A percentile compares a stretch with the other conserved stretches of the same genome.
phyloP scores from a whole-genome alignment of 2,329 filamentous ascomycete genomes.

The Colletotrichum sp. region DNA sequence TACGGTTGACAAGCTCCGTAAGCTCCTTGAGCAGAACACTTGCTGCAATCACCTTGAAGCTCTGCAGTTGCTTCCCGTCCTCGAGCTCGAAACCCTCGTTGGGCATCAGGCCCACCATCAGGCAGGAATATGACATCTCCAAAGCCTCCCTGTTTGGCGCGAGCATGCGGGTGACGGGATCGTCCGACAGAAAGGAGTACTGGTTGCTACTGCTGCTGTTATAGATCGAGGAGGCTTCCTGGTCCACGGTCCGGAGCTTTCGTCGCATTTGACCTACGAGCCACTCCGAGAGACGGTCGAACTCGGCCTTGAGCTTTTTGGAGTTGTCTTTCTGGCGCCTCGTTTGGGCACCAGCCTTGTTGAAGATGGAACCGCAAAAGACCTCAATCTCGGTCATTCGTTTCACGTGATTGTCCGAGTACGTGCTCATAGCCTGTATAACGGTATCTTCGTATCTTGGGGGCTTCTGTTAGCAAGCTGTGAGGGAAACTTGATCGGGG shows the following conservation, averaged over 20 bases:
- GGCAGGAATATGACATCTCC: slow-evolving; percentile 39
- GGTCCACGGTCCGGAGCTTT: background rate
- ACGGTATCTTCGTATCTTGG: slow-evolving; percentile 54
- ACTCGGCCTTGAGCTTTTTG: slow-evolving; percentile 56
- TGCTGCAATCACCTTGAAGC: slow-evolving; percentile 43
- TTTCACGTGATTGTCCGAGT: slow-evolving; percentile 48
- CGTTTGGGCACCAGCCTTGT: slow-evolving; percentile 53
- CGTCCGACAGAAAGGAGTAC: background rate
- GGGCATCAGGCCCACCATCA: slow-evolving; percentile 28
- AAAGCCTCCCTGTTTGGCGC: slow-evolving; percentile 28
- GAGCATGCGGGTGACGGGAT: background rate
- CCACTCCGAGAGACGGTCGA: slow-evolving; percentile 50
- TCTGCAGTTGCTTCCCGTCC: slow-evolving; percentile 26
- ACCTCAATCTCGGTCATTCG: slow-evolving; percentile 57
- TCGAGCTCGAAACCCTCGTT: slow-evolving; percentile 22
- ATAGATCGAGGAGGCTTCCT: background rate
- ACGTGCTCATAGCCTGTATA: slow-evolving; percentile 44
- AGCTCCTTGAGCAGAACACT: slow-evolving; percentile 38
- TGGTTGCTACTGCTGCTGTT: background rate
- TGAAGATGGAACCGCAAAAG: slow-evolving; percentile 62
- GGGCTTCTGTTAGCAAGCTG: background rate
- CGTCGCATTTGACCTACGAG: slow-evolving; percentile 40
- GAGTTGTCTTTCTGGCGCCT: slow-evolving; percentile 57
- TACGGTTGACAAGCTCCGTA: slow-evolving; percentile 10
- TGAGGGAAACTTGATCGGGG: background rate